Conservation (phyloP, 1,284 basidiomycete genomes). For the Rhodotorula sp. region DNA sequence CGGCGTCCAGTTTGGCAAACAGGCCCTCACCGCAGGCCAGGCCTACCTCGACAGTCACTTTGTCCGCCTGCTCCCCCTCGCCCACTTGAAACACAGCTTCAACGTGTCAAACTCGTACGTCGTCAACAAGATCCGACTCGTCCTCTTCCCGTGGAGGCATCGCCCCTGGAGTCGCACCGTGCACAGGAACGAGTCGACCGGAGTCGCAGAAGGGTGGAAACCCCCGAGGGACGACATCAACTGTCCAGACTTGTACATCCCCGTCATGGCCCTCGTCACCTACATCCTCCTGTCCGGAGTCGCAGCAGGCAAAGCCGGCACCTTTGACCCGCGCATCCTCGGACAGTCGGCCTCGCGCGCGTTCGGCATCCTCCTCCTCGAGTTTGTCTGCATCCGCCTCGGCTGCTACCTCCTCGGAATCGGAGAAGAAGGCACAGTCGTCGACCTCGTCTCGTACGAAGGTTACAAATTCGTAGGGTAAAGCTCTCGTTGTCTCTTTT, state of each 20-base stretch:
- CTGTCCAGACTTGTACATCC: conserved; percentile 94
- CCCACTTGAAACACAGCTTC: conserved; percentile 86
- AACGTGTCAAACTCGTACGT: conserved; percentile 99
- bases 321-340: conserved; percentile 86
- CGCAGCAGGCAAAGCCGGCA: conserved; percentile 74
- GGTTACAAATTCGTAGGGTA: conserved; percentile 98
- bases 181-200: conserved; percentile 47
- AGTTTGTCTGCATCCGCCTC: conserved; percentile 82
- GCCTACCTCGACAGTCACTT: conserved; percentile 95
- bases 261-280: conserved; percentile 96
- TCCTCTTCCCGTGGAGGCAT: conserved; percentile 96
- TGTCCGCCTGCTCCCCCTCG: conserved; percentile 67
- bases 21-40: conserved; percentile 87
- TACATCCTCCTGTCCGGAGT: conserved; percentile 83
- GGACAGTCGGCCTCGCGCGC: conserved; percentile 83
- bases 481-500: conserved; percentile 13
- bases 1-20: conserved; percentile 92
- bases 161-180: conserved; percentile 44
- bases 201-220: conserved; percentile 72
- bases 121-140: conserved; percentile 78
- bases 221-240: conserved; percentile 93
- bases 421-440: conserved; percentile 66
- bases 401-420: conserved; percentile 90
- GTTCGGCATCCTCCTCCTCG: conserved; percentile 67
- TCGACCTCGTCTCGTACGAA: conserved; percentile 66